These are phyloP conservation scores for Candida dubliniensis DNA, from an alignment of 1,139 yeast genomes.

Conservation along the genomic window DNA sequence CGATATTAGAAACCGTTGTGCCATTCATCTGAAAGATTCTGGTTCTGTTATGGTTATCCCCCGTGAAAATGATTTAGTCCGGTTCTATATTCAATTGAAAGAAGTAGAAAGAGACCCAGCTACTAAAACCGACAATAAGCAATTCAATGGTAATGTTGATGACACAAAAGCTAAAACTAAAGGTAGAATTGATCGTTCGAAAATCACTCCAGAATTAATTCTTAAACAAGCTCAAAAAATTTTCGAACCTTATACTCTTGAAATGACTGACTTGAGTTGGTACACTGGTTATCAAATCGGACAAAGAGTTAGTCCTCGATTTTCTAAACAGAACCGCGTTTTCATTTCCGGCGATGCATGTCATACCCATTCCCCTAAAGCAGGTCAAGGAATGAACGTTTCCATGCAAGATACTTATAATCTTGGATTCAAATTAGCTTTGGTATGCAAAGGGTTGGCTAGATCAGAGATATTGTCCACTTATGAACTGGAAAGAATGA, in stretches of 20 bases:
- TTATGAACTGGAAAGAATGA: slow-evolving; percentile 30
- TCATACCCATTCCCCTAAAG: slow-evolving; percentile 40
- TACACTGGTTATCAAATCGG: slow-evolving; percentile 39
- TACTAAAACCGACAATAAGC: slow-evolving; percentile 7
- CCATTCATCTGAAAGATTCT: slow-evolving; percentile 30
- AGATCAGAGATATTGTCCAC: slow-evolving; percentile 24
- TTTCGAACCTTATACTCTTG: slow-evolving; percentile 28
- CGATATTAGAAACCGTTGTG: slow-evolving; percentile 33
- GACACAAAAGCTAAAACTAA: slow-evolving; percentile 14
- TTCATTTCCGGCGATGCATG: slow-evolving; percentile 41
- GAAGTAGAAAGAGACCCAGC: slow-evolving; percentile 25
- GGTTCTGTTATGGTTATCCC: slow-evolving; percentile 38
- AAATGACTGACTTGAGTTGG: slow-evolving; percentile 29
- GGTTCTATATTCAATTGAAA: slow-evolving; percentile 27
- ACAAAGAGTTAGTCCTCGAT: slow-evolving; percentile 31
- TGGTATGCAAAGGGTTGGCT: slow-evolving; percentile 28
- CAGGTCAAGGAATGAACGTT: slow-evolving; percentile 42
- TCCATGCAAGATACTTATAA: slow-evolving; percentile 31
- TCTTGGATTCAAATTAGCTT: slow-evolving; percentile 36
- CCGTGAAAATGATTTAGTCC: slow-evolving; percentile 31
- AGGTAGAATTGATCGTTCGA: slow-evolving; percentile 29
- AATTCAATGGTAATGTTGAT: slow-evolving; percentile 11
- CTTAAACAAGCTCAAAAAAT: slow-evolving; percentile 29
- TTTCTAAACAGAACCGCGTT: slow-evolving; percentile 22
- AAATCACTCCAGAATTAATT: slow-evolving; percentile 26